Conservation (phyloP, 83 land plant species). For the Picea abies region DNA sequence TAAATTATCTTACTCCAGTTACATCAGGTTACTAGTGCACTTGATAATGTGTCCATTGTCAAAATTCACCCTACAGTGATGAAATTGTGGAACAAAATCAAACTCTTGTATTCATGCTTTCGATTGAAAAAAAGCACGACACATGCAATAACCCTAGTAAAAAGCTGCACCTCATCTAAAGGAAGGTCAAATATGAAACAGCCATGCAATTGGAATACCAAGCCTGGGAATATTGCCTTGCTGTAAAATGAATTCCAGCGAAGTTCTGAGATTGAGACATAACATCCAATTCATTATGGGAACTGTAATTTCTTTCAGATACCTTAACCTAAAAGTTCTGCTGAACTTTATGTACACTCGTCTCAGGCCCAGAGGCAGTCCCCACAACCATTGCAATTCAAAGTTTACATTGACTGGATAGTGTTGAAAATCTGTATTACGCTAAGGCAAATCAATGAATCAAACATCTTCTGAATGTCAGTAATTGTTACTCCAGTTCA, state of each 20-base stretch:
- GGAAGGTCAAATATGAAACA: slow-evolving; percentile 13
- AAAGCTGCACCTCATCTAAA: slow-evolving; percentile 10
- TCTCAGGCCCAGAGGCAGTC: slow-evolving; percentile 12
- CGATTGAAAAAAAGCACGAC: background rate
- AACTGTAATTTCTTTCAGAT: background rate
- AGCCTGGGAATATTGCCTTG: background rate
- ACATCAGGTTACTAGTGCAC: slow-evolving; percentile 3
- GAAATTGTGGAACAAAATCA: background rate
- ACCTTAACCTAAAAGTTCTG: slow-evolving; percentile 4
- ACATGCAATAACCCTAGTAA: slow-evolving; percentile 13
- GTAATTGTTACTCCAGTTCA: slow-evolving; percentile 46
- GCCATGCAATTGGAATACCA: slow-evolving; percentile 1
- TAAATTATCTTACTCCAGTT: background rate
- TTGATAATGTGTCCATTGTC: background rate
- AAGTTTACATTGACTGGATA: slow-evolving; percentile 4
- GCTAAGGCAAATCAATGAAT: slow-evolving; percentile 4
- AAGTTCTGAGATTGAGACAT: slow-evolving; percentile 6
- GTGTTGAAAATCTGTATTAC: slow-evolving; percentile 7
- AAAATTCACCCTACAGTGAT: slow-evolving; percentile 8
- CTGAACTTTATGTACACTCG: slow-evolving; percentile 13
- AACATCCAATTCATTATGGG: slow-evolving; percentile 6
- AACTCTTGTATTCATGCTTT: slow-evolving; percentile 8
- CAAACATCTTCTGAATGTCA: slow-evolving; percentile 21
- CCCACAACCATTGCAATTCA: background rate
- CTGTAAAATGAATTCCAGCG: background rate